Base-by-base conservation (phyloP, 2,329 filamentous ascomycete species). In the Ciborinia camelliae region DNA sequence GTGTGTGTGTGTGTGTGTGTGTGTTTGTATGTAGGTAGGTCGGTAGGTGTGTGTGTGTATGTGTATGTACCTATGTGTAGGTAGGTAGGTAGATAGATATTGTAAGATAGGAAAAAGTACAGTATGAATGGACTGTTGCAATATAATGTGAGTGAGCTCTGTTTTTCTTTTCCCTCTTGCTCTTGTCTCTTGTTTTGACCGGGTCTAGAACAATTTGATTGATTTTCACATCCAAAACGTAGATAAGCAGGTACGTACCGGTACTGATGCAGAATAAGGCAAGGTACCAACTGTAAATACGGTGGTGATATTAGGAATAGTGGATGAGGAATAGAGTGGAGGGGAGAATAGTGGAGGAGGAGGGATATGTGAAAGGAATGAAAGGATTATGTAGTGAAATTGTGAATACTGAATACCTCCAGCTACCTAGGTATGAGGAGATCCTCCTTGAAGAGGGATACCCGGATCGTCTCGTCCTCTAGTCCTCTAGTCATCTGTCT, bases 251-350 rank as follows among this genome's bases (percentile, higher is more conserved):
- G 39, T 41, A 28, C 51, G 39, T 41, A 28, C 51, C 5, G 43
- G 35, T n/a, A n/a, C 52, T 32, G 52, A 37, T 53, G 41, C 28
- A 58, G 54, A 58, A 58, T 35, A 18, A 58, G 39, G 28, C 12
- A 58, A 58, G 54, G 54, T 58, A 32, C 54, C 54, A 58, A 58
- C 54, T 58, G 20, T 58, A 58, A 58, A 58, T 47, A 32, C 23
- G 28, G 39, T 28, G 28, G 39, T 47, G 20, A 45, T 58, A 45
- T 58, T 58, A 26, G 30, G 32, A 37, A 51, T 45, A 47, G 37
- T 63, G 32, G 18, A 39, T 23, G 30, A 32, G 2, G 28, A 32
- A 47, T 47, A n/a, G n/a, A 59, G 43, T 59, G 55, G 55, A 47
- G 43, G 43, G 18, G 6, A 10, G 39, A n/a, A 28, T 43, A 47